Percentiles rank a stretch among this genome's conserved stretches.
These are phyloP conservation scores for Penicillium herquei DNA, from an alignment of 495 filamentous ascomycete genomes.

Conservation along the genomic window DNA sequence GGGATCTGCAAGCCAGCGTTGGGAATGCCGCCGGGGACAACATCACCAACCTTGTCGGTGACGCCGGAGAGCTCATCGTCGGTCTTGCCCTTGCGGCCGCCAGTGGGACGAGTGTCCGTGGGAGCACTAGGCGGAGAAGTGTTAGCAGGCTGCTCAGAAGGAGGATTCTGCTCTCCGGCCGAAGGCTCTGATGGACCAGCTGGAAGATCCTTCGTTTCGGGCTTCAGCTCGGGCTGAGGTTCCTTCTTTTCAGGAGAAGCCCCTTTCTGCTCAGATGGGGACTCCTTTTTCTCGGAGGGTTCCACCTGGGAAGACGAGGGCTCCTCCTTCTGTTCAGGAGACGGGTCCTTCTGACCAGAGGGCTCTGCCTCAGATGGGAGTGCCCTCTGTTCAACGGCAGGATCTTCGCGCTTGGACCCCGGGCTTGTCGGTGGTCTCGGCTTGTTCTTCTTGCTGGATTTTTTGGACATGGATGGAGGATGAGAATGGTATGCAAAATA, in stretches of 20 bases:
- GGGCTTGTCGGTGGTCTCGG: conserved; percentile 11
- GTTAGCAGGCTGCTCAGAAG: conserved; percentile 9
- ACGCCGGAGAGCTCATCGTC: conserved; percentile 5
- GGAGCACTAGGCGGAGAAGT: conserved; percentile 7
- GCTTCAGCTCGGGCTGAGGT: not conserved
- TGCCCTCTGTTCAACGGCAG: not conserved
- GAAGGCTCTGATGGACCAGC: not conserved
- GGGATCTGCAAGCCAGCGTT: conserved; percentile 11
- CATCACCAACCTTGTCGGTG: not conserved
- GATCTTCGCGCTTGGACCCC: conserved; percentile 1
- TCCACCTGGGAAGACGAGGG: not conserved
- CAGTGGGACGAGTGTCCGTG: conserved; percentile 9
- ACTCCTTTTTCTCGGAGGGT: not conserved
- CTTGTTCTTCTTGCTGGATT: conserved; percentile 16
- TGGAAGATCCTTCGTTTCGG: not conserved
- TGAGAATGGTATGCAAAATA: not conserved
- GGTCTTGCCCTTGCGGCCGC: conserved; percentile 14
- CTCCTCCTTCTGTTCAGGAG: not conserved
- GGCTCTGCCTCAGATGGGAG: not conserved
- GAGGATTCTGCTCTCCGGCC: not conserved
- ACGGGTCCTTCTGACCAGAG: not conserved
- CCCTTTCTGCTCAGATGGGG: not conserved
- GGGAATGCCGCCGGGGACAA: not conserved
- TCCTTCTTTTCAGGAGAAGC: not conserved
- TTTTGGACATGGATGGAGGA: conserved; percentile 8